Evolutionary conservation across 306 rosid genomes (phyloP), one percentile per base, ranked within the genome.

Genomic region (Comarum palustre): DNA sequence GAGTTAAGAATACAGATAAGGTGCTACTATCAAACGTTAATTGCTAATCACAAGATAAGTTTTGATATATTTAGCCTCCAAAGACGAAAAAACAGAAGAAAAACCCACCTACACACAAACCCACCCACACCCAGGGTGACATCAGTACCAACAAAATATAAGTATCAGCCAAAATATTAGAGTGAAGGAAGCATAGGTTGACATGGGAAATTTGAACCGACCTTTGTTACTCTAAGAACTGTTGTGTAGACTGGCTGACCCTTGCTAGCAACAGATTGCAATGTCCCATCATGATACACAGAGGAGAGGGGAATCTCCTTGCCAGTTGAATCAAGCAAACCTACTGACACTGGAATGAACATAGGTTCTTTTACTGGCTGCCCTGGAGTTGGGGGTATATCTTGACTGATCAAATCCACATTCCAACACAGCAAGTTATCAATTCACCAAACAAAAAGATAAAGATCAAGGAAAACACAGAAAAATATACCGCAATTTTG

Each of bases 211-310:
- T 72, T 50, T 58, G 68, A 69, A 66, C 82, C 22, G 15, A 95
- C 97, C 97, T 91, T 90, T 22, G 99, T 95, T 72, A 95, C 77
- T 82, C 87, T 86, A 84, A 95, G 99, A 82, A 95, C 86, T 2
- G 95, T 90, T 52, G 86, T 79, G 83, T 60, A 76, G 76, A 88
- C 97, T 32, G 90, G 81, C 81, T 83, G 89, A 75, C 69, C 81
- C 68, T 72, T 76, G 80, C 78, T 82, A 62, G 91, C 78, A 75
- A 87, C 58, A 63, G 93, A 82, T 78, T 88, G 80, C 88, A 90
- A 36, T 41, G 73, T 69, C 66, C 96, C 96, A 67, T 87, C 90
- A 69, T 91, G 92, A 86, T 83, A 86, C 60, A 95, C 42, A 32
- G 84, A 76, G 50, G 93, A 80, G 38, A 95, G 88, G 78, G 90